Evolutionary conservation across 2,329 filamentous ascomycete genomes (phyloP), one percentile per base, ranked within the genome.

Genomic region (Trichoderma sp.): DNA sequence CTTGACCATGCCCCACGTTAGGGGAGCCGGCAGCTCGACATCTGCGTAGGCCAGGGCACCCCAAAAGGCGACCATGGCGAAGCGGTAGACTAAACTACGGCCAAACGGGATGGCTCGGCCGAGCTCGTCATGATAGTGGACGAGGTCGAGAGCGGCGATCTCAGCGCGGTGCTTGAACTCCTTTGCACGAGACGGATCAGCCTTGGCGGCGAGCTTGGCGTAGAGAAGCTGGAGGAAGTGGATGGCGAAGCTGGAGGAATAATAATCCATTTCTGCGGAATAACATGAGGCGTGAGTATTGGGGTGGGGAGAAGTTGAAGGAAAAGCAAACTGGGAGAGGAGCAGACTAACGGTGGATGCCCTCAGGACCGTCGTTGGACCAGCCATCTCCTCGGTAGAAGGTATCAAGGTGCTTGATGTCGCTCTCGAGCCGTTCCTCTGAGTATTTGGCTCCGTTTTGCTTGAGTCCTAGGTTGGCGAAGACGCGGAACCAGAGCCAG

Each of bases 41-140:
- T 90, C 90, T 4, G 92, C 92, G 76, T 93, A 94, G 1, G 91
- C 93, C 32, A 94, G 81, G 0, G 92, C 91, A 13, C 91, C 90
- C 92, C 92, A 95, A 82, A 95, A 95, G 0, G 90, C 92, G n/a
- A 91, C 90, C 90, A 94, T 94, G 63, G 92, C 92, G 79, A 94
- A 95, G n/a, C 92, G 88, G 79, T 95, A 95, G 7, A 91, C 93
- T 64, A 95, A 87, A 67, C 91, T 93, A 62, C 93, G 88, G 4
- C 93, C 93, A 75, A 94, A 95, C 0, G 93, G 92, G 66, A 94
- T 92, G 2, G 91, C 87, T 28, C 91, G 86, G 6, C 90, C 92
- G 78, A 92, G 86, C 9, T 89, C 85, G 76, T 93, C 92, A 73
- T 92, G 94, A 80, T 94, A 95, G 81, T 94, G 90, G 4, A 90